Conservation (phyloP, 805 yeast genomes). For the Blastobotrys peoriensis region DNA sequence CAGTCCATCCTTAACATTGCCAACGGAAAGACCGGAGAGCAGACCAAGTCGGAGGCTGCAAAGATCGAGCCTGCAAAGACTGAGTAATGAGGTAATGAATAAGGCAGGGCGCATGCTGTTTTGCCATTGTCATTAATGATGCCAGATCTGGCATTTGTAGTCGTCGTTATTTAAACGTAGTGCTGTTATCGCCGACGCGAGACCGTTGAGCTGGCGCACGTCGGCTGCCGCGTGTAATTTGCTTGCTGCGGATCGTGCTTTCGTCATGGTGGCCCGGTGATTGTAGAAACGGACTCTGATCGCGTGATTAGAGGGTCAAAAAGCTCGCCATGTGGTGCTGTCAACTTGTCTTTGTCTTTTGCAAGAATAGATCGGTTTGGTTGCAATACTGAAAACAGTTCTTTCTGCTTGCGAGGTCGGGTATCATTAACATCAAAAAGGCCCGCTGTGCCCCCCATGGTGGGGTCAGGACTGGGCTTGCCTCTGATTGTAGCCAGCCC, state of each 20-base stretch:
- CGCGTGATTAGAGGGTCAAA: slow-evolving; percentile 3
- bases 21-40: slow-evolving; percentile 35
- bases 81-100: too few relatives aligned
- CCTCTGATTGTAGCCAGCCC: not conserved
- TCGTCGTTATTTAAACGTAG: too few relatives aligned
- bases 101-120: too few relatives aligned
- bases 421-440: slow-evolving; percentile 2
- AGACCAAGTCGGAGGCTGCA: slow-evolving; percentile 1
- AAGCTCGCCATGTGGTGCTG: not conserved
- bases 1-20: slow-evolving; percentile 55
- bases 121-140: too few relatives aligned
- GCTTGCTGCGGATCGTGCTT: too few relatives aligned
- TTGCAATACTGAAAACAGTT: slow-evolving; percentile 19
- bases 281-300: slow-evolving; percentile 1
- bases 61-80: slow-evolving; percentile 1
- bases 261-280: too few relatives aligned
- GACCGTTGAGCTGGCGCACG: too few relatives aligned
- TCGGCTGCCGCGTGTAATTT: too few relatives aligned
- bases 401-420: slow-evolving; percentile 3
- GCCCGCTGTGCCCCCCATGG: not conserved
- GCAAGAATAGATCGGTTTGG: slow-evolving; percentile 26
- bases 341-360: slow-evolving; percentile 9
- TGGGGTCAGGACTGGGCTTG: not conserved
- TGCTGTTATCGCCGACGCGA: too few relatives aligned
- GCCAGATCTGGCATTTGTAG: too few relatives aligned